A percentile compares a stretch with the other conserved stretches of the same genome.
Conservation (phyloP, 805 yeast species). For the Yarrowia sp. region DNA sequence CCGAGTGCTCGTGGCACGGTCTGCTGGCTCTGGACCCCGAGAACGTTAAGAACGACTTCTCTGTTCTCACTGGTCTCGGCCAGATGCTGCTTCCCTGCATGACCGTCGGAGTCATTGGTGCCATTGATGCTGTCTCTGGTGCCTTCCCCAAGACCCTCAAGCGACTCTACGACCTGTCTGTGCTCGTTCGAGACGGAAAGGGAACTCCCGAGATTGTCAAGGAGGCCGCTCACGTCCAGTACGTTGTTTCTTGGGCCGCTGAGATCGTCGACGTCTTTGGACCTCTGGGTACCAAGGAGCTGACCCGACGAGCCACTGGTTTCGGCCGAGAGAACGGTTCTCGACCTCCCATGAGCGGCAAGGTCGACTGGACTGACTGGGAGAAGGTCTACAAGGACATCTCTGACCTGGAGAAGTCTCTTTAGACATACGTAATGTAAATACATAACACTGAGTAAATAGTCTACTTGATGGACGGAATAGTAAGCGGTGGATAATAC, state of each 20-base stretch:
- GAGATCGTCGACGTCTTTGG: slow-evolving; percentile 55
- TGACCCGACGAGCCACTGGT: slow-evolving; percentile 52
- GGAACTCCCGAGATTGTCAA: slow-evolving; percentile 42
- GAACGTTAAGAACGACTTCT: slow-evolving; percentile 54
- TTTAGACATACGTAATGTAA: background rate
- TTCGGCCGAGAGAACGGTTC: slow-evolving; percentile 57
- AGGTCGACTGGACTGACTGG: slow-evolving; percentile 39
- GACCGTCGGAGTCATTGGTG: slow-evolving; percentile 57
- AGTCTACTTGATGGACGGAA: background rate
- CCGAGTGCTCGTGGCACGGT: slow-evolving; percentile 58
- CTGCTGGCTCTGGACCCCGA: slow-evolving; percentile 55
- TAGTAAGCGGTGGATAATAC: too few species aligned
- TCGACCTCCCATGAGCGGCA: slow-evolving; percentile 55
- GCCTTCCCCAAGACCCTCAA: slow-evolving; percentile 61
- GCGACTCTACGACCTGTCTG: slow-evolving; percentile 52
- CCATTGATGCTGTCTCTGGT: slow-evolving; percentile 62
- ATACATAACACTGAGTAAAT: background rate
- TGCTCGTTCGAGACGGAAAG: slow-evolving; percentile 51
- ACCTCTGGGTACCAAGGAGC: slow-evolving; percentile 59
- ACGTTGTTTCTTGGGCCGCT: slow-evolving; percentile 56
- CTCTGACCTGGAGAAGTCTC: slow-evolving; percentile 27
- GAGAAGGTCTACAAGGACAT: slow-evolving; percentile 38
- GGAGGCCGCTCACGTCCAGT: slow-evolving; percentile 56
- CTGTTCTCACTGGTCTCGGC: slow-evolving; percentile 59
- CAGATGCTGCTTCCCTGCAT: slow-evolving; percentile 59